Evolutionary conservation across 441 rosid genomes (phyloP).

Genomic region (Raphanus hybrid): DNA sequence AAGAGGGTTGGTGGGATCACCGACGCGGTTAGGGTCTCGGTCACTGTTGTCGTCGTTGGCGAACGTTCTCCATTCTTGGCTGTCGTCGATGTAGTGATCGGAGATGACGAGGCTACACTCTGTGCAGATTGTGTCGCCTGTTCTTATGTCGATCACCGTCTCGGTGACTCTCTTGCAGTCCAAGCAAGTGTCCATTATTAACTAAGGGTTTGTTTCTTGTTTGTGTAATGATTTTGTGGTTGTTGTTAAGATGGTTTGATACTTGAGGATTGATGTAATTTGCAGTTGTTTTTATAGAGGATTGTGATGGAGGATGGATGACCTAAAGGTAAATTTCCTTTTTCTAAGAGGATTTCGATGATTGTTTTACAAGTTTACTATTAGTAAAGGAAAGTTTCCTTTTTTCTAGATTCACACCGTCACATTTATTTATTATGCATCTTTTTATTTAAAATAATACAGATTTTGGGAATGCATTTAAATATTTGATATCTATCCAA

Average conservation of each 20-base stretch:
- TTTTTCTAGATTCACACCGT: constrained; percentile 2
- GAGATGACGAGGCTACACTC: constrained; percentile 28
- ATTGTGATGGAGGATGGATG: background rate
- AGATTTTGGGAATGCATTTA: background rate
- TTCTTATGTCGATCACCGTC: background rate
- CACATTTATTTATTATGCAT: background rate
- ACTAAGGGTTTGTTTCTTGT: constrained; percentile 10
- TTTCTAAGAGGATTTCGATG: constrained; percentile 8
- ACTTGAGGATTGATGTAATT: background rate
- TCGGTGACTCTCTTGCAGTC: constrained; percentile 27
- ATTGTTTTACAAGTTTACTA: constrained; percentile 3
- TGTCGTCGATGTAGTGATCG: background rate
- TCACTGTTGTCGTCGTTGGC: background rate
- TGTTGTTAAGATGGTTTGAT: constrained; percentile 8
- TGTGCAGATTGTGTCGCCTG: constrained; percentile 36
- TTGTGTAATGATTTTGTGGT: background rate
- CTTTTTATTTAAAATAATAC: background rate
- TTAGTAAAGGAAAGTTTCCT: background rate
- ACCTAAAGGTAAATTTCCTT: background rate
- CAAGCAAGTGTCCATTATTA: constrained; percentile 23
- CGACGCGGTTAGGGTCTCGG: constrained; percentile 28
- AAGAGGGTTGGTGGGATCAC: constrained; percentile 27
- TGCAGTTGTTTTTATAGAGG: background rate
- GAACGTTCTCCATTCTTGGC: too few species aligned
- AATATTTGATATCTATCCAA: background rate